Evolutionary conservation across 2,329 filamentous ascomycete genomes (phyloP).

Genomic region (Nannizzia gypsea): DNA sequence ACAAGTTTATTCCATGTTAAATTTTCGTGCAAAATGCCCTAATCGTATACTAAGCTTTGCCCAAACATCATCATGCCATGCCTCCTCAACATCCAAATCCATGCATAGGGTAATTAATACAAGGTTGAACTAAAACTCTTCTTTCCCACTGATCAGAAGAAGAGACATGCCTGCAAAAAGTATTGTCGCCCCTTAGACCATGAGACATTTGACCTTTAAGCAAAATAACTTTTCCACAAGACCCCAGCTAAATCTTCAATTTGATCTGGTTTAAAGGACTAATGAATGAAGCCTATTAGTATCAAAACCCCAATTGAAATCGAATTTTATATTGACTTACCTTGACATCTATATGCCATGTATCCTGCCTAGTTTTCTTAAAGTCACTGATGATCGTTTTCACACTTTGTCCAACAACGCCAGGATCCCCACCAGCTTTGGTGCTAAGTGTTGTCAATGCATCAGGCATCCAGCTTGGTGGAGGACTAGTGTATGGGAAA

Average conservation of each 20-base stretch:
- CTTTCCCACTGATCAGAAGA: background rate
- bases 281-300: conserved; percentile 29
- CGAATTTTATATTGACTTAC: conserved; percentile 41
- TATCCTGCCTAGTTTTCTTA: conserved; percentile 98
- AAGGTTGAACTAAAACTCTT: too few species aligned
- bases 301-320: conserved; percentile 3
- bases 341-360: conserved; percentile 96
- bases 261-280: conserved; percentile 81
- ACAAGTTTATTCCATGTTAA: too few species aligned
- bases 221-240: conserved; percentile 99
- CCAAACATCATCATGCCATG: too few species aligned
- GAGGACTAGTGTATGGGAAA: conserved; percentile 90
- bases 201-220: conserved; percentile 41
- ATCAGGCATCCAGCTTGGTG: conserved; percentile 86
- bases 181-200: background rate
- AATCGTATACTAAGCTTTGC: background rate
- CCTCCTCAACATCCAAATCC: too few species aligned
- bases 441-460: conserved; percentile 75
- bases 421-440: conserved; percentile 75
- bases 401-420: conserved; percentile 88
- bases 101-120: too few species aligned
- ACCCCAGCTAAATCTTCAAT: conserved; percentile 92
- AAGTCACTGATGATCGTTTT: conserved; percentile 92
- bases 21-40: too few species aligned
- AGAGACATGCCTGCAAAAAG: background rate